phyloP scores from a whole-genome alignment of 768 basidiomycete species.

The Sarcodon aspratus region DNA sequence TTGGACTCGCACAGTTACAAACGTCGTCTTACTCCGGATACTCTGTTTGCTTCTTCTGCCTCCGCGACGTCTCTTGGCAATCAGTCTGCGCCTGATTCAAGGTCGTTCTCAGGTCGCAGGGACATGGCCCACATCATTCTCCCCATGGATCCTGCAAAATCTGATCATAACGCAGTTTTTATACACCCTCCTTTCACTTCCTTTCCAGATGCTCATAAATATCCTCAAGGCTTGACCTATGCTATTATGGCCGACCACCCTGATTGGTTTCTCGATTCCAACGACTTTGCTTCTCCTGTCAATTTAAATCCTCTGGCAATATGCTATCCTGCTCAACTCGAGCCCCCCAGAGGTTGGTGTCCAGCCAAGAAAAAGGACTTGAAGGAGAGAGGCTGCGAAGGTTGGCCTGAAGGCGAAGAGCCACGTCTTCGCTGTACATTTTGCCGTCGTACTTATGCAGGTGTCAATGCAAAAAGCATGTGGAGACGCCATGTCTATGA shows the following conservation, averaged over 20 bases:
- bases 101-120: constrained; percentile 1
- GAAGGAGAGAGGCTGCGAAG: constrained; percentile 54
- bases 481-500: constrained; percentile 84
- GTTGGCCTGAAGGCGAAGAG: constrained; percentile 75
- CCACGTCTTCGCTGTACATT: constrained; percentile 76
- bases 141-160: constrained; percentile 44
- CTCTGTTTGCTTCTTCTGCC: neutral
- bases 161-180: constrained; percentile 58
- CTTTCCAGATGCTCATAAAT: constrained; percentile 50
- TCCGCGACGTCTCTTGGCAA: neutral
- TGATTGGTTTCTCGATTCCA: constrained; percentile 69
- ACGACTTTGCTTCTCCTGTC: constrained; percentile 45
- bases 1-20: constrained; percentile 6
- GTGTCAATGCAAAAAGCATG: constrained; percentile 87
- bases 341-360: constrained; percentile 81
- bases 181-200: constrained; percentile 63
- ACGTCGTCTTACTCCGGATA: constrained; percentile 6
- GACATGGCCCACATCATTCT: constrained; percentile 6
- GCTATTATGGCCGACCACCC: constrained; percentile 61
- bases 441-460: constrained; percentile 73
- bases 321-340: constrained; percentile 64
- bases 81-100: constrained; percentile 1
- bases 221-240: constrained; percentile 63
- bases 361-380: constrained; percentile 76
- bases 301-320: constrained; percentile 39